Evolutionary conservation across 495 filamentous ascomycete species (phyloP), one percentile per base, ranked within the genome.

Genomic region (Haplographium delicatum): DNA sequence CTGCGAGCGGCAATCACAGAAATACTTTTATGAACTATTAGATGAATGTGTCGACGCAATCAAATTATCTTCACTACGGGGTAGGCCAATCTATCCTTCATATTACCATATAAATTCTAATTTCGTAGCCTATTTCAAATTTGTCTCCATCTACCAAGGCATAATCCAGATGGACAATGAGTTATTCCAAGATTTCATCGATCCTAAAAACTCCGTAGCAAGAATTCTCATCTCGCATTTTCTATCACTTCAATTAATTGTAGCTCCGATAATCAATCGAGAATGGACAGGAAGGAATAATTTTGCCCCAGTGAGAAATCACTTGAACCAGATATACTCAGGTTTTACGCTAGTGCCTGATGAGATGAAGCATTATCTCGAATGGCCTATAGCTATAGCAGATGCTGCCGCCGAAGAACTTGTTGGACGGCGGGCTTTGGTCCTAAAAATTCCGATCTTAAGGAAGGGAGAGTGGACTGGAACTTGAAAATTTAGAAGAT

Each of bases 111-210:
- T 47, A 16, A 37, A 19, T 9, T 35, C 46, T 48, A 22, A 42
- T 11, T 26, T 22, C 9, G 7, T 15, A 60, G 58, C 44, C n/a
- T 60, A 60, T 24, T 54, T 47, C 31, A 60, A 47, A 33, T 60
- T 50, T 23, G 26, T 60, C 11, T 19, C 13, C 5, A 38, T 60
- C 4, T 60, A 37, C 24, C 27, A 41, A 42, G 18, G 24, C 0
- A 51, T 57, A 15, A 43, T 28, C 26, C 15, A 44, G 1, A 37
- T 54, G 43, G 18, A 30, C 0, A 20, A 7, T 3, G 13, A 30
- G 3, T n/a, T 5, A 5, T 57, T 60, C 31, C 9, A 34, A 28
- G 34, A 39, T n/a, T 54, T 60, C 30, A 50, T 48, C 5, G 30
- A 38, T 28, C 27, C 53, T 3, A 27, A 34, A 11, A 57, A 60